A percentile compares a stretch with the other conserved stretches of the same genome.
phyloP scores from a whole-genome alignment of 1,284 basidiomycete genomes.

The Fomitopsis betulina region DNA sequence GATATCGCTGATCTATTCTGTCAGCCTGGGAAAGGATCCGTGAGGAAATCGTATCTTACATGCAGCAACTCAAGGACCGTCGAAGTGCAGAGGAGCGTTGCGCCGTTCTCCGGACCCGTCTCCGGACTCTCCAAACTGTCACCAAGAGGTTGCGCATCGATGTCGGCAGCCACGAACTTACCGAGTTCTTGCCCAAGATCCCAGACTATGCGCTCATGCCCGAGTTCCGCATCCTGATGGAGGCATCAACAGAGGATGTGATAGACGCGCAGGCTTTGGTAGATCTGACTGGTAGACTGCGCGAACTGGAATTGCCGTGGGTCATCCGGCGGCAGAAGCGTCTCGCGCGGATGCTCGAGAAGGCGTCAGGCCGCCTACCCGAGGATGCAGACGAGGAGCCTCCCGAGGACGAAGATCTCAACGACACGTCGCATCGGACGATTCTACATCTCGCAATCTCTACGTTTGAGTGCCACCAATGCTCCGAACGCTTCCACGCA shows the following conservation, averaged over 20 bases:
- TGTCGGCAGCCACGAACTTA: neutral
- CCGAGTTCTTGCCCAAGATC: neutral
- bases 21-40: constrained; percentile 4
- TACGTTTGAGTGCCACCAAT: neutral
- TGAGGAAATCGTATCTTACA: neutral
- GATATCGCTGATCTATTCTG: neutral
- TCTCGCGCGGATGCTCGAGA: neutral
- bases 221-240: constrained; percentile 1
- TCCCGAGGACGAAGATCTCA: neutral
- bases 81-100: neutral
- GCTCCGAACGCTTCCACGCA: neutral
- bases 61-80: neutral
- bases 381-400: neutral
- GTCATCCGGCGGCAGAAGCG: neutral
- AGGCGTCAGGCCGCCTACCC: neutral
- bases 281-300: neutral
- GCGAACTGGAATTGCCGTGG: neutral
- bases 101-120: neutral
- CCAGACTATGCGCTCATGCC: constrained; percentile 5
- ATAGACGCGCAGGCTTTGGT: too few relatives aligned
- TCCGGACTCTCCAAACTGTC: neutral
- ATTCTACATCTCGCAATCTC: neutral
- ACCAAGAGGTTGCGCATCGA: neutral
- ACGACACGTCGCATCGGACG: neutral
- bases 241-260: neutral